Conservation (phyloP, 2,329 filamentous ascomycete genomes). For the Tolypocladium tundrense region DNA sequence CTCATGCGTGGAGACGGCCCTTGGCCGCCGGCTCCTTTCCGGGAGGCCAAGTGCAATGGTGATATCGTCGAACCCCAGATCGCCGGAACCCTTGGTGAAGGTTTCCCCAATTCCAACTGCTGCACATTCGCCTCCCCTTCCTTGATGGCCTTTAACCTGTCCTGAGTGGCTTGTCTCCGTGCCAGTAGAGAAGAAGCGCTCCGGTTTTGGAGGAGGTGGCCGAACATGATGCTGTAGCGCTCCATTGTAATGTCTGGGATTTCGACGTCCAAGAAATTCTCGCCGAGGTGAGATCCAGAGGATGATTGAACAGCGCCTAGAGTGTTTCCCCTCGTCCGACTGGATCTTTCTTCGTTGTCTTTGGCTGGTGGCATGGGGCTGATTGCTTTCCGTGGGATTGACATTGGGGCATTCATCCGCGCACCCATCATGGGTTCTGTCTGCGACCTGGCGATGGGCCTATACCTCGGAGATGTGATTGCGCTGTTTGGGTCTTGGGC, state of each 20-base stretch:
- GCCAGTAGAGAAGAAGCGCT: constrained; percentile 32
- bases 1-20: constrained; percentile 30
- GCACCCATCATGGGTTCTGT: neutral
- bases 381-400: neutral
- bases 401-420: neutral
- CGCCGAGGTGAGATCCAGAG: constrained; percentile 2
- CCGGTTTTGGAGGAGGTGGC: constrained; percentile 51
- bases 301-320: neutral
- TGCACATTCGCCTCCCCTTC: constrained; percentile 22
- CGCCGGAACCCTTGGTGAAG: constrained; percentile 23
- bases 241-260: constrained; percentile 77
- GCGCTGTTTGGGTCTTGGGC: neutral
- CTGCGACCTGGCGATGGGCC: neutral
- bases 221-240: constrained; percentile 91
- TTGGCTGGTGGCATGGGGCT: neutral
- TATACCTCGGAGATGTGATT: neutral
- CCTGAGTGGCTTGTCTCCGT: constrained; percentile 48
- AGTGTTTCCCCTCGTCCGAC: neutral
- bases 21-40: constrained; percentile 1
- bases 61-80: constrained; percentile 26
- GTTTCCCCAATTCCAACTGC: constrained; percentile 13
- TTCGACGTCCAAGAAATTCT: constrained; percentile 55
- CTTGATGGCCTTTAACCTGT: constrained; percentile 38
- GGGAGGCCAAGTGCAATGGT: constrained; percentile 22
- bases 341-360: neutral